Conservation (phyloP, 768 basidiomycete species). For the Hygrophorus pudorinus region DNA sequence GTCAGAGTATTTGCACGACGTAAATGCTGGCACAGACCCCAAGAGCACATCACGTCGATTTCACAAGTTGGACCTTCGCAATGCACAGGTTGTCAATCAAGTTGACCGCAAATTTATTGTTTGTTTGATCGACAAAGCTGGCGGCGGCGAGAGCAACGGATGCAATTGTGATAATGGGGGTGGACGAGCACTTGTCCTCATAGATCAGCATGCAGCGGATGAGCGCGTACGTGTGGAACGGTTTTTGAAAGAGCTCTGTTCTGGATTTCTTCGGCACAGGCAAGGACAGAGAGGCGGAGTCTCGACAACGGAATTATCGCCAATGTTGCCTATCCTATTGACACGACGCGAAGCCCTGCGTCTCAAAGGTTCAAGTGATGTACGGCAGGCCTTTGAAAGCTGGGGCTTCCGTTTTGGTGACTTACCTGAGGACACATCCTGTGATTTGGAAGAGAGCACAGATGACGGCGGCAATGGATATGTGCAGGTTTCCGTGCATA, state of each 20-base stretch:
- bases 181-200: slow-evolving; percentile 47
- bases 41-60: slow-evolving; percentile 28
- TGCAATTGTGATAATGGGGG: slow-evolving; percentile 7
- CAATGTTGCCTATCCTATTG: slow-evolving; percentile 53
- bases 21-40: slow-evolving; percentile 9
- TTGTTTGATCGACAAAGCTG: slow-evolving; percentile 38
- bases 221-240: slow-evolving; percentile 88
- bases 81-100: slow-evolving; percentile 64
- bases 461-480: slow-evolving; percentile 32
- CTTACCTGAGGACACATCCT: slow-evolving; percentile 9
- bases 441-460: slow-evolving; percentile 15
- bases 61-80: slow-evolving; percentile 40
- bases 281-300: slow-evolving; percentile 21
- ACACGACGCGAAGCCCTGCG: slow-evolving; percentile 51
- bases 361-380: slow-evolving; percentile 30
- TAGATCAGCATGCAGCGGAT: slow-evolving; percentile 99
- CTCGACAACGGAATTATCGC: slow-evolving; percentile 33
- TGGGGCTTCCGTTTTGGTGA: slow-evolving; percentile 64
- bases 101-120: slow-evolving; percentile 89
- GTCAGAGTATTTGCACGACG: slow-evolving; percentile 11
- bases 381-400: slow-evolving; percentile 39
- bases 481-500: slow-evolving; percentile 52
- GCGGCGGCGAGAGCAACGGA: slow-evolving; percentile 10
- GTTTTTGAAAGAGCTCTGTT: slow-evolving; percentile 67
- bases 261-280: slow-evolving; percentile 42